Evolutionary conservation across 208 protist species (phyloP).

Genomic region (Acanthamoeba sp.): DNA sequence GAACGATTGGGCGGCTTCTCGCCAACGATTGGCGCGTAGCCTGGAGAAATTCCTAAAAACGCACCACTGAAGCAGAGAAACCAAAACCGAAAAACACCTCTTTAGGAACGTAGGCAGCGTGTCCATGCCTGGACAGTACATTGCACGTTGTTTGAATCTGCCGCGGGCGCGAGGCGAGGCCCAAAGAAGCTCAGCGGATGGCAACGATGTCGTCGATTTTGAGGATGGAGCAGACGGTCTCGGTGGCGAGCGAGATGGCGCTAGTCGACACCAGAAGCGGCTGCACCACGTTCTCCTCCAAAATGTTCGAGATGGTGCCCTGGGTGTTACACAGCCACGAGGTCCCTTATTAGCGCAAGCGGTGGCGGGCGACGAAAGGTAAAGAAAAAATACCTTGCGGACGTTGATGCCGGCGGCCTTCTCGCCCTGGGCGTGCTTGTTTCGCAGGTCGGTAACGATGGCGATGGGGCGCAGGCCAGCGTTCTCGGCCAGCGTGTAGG

Average conservation of each 20-base stretch:
- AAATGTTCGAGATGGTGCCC: slow-evolving; percentile 97
- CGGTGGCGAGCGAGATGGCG: slow-evolving; percentile 97
- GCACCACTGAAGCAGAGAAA: not conserved
- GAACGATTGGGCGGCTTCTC: not conserved
- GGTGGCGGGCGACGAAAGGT: not conserved
- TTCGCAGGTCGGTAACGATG: slow-evolving; percentile 98
- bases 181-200: slow-evolving; percentile 26
- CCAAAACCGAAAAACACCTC: not conserved
- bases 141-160: slow-evolving; percentile 2
- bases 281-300: slow-evolving; percentile 98
- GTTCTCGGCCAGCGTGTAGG: slow-evolving; percentile 99
- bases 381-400: slow-evolving; percentile 88
- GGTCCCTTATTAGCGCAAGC: not conserved
- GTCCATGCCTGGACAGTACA: no score
- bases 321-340: not conserved
- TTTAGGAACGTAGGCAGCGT: no score
- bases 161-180: no score
- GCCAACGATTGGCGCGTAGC: not conserved
- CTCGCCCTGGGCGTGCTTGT: slow-evolving; percentile 95
- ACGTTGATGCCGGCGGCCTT: slow-evolving; percentile 95
- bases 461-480: slow-evolving; percentile 98
- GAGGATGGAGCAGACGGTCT: slow-evolving; percentile 98
- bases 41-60: not conserved
- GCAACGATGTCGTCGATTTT: slow-evolving; percentile 97
- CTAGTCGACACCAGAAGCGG: slow-evolving; percentile 97